Conservation (phyloP, 2,329 filamentous ascomycete species). For the Pleoardoris graminearum region DNA sequence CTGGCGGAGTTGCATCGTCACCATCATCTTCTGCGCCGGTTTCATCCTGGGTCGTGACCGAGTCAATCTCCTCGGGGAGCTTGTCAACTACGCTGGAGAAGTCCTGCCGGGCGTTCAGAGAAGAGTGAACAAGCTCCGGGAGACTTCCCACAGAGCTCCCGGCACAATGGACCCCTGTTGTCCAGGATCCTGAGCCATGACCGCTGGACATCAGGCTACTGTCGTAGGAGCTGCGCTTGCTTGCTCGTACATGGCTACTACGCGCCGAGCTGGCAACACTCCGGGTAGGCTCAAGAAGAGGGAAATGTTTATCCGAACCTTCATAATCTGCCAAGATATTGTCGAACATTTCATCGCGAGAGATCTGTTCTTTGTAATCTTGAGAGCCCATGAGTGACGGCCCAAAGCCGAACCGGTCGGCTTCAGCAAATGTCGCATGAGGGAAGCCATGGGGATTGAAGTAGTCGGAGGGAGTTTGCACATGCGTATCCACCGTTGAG, state of each 20-base stretch:
- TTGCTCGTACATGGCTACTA: conserved; percentile 56
- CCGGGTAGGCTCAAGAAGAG: conserved; percentile 47
- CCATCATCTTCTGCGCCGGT: conserved; percentile 31
- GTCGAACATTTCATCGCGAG: conserved; percentile 42
- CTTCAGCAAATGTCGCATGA: conserved; percentile 17
- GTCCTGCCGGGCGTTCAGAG: conserved; percentile 37
- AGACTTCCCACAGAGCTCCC: conserved; percentile 45
- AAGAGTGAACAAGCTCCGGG: conserved; percentile 43
- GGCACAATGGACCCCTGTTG: conserved; percentile 40
- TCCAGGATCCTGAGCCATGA: conserved; percentile 38
- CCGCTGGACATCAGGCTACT: conserved; percentile 56
- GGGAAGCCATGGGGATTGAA: conserved; percentile 17
- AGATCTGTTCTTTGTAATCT: conserved; percentile 38
- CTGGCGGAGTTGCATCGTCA: conserved; percentile 36
- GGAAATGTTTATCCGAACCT: conserved; percentile 53
- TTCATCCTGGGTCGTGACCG: conserved; percentile 28
- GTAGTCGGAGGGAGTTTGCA: conserved; percentile 34
- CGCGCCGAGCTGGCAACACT: conserved; percentile 49
- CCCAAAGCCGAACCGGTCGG: conserved; percentile 44
- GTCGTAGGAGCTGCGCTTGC: conserved; percentile 61
- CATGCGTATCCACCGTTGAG: conserved; percentile 34
- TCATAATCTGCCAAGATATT: conserved; percentile 49
- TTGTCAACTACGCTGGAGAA: conserved; percentile 39
- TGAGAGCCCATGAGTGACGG: conserved; percentile 41
- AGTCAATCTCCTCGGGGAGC: conserved; percentile 38